Conservation (phyloP, 1,284 basidiomycete species). For the Cutaneotrichosporon spelunceum region DNA sequence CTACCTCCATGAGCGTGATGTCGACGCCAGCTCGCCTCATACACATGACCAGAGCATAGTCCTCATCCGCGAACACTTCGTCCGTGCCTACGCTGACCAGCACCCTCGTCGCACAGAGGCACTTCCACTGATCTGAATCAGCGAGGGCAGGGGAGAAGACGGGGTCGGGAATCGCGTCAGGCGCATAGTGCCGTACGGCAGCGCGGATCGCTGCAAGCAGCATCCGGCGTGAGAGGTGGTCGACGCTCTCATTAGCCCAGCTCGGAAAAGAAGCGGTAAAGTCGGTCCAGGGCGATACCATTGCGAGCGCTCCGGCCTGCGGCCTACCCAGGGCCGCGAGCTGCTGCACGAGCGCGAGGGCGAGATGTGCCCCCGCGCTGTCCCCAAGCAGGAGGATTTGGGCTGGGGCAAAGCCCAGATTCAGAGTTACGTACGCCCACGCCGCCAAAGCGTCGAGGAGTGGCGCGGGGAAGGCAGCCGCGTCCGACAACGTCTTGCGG, state of each 20-base stretch:
- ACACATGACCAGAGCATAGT: slow-evolving; percentile 26
- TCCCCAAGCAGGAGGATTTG: slow-evolving; percentile 21
- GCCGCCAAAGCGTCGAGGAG: slow-evolving; percentile 25
- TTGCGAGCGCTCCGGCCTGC: slow-evolving; percentile 57
- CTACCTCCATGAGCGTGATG: slow-evolving; percentile 19
- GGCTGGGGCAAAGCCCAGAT: slow-evolving; percentile 17
- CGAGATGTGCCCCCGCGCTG: slow-evolving; percentile 23
- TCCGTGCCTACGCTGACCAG: slow-evolving; percentile 40
- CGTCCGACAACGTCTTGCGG: slow-evolving; percentile 18
- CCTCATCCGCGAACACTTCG: slow-evolving; percentile 41
- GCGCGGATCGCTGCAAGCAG: slow-evolving; percentile 16
- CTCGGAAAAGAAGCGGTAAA: slow-evolving; percentile 37
- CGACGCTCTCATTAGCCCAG: slow-evolving; percentile 6
- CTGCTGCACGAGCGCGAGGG: slow-evolving; percentile 19
- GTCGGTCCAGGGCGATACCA: slow-evolving; percentile 61
- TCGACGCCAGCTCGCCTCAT: slow-evolving; percentile 39
- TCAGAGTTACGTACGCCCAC: slow-evolving; percentile 18
- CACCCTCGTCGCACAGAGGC: slow-evolving; percentile 25
- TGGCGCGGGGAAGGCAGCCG: slow-evolving; percentile 20
- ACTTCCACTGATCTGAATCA: slow-evolving; percentile 20
- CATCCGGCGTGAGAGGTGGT: slow-evolving; percentile 18
- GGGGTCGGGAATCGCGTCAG: not conserved
- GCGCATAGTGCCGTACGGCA: slow-evolving; percentile 24
- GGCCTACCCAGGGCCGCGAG: slow-evolving; percentile 11
- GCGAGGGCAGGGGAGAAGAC: slow-evolving; percentile 32